A percentile compares a stretch with the other conserved stretches of the same genome.
phyloP scores from a whole-genome alignment of 805 yeast genomes.

The Candida awuae region DNA sequence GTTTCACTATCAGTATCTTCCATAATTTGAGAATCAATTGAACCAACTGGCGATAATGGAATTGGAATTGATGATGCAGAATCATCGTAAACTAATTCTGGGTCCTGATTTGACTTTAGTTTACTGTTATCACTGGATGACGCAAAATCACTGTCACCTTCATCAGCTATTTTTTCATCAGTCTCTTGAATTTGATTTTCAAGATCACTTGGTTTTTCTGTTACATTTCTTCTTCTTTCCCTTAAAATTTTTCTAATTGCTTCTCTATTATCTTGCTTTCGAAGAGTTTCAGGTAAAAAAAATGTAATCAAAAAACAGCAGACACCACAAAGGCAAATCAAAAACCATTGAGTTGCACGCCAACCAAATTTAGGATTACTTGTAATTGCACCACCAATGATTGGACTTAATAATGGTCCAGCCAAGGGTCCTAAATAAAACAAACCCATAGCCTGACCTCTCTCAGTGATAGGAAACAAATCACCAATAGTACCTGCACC shows the following conservation, averaged over 20 bases:
- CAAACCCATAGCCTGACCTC: slow-evolving; percentile 75
- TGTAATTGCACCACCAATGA: slow-evolving; percentile 69
- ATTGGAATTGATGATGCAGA: slow-evolving; percentile 1
- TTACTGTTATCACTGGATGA: too few species aligned
- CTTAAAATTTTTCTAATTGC: slow-evolving; percentile 41
- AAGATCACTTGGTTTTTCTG: slow-evolving; percentile 13
- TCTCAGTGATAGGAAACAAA: slow-evolving; percentile 51
- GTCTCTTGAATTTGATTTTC: slow-evolving; percentile 4
- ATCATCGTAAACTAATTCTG: too few species aligned
- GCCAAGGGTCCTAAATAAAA: slow-evolving; percentile 74
- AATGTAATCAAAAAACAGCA: slow-evolving; percentile 43
- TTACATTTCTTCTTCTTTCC: slow-evolving; percentile 24
- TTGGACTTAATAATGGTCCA: slow-evolving; percentile 77
- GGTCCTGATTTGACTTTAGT: too few species aligned
- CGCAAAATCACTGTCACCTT: neutral
- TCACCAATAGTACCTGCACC: slow-evolving; percentile 88
- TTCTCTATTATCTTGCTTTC: slow-evolving; percentile 52
- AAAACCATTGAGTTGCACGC: slow-evolving; percentile 85
- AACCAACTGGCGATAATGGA: neutral
- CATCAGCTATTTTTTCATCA: neutral
- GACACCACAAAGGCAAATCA: slow-evolving; percentile 58
- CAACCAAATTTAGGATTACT: slow-evolving; percentile 57
- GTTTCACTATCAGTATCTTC: slow-evolving; percentile 4
- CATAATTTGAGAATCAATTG: slow-evolving; percentile 3
- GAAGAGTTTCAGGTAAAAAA: slow-evolving; percentile 71